These are phyloP conservation scores for Medicago ruthenica DNA, from an alignment of 306 rosid genomes.

Conservation along the genomic window DNA sequence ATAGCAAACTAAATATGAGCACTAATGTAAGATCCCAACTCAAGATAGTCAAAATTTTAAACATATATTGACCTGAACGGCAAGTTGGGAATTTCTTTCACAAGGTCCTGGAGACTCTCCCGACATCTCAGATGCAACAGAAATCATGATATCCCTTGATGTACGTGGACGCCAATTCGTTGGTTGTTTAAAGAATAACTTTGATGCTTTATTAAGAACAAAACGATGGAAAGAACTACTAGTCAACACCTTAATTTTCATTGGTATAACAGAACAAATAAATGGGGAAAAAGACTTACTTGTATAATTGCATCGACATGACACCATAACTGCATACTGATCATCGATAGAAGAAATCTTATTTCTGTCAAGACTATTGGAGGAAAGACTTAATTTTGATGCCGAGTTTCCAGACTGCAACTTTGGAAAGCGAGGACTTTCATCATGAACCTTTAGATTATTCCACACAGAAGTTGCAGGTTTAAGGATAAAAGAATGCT, in stretches of 20 bases:
- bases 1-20: slow-evolving; percentile 18
- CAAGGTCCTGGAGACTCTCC: slow-evolving; percentile 60
- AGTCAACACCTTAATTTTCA: slow-evolving; percentile 35
- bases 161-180: slow-evolving; percentile 88
- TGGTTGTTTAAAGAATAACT: slow-evolving; percentile 88
- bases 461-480: slow-evolving; percentile 78
- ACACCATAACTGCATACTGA: slow-evolving; percentile 92
- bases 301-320: slow-evolving; percentile 94
- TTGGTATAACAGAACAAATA: slow-evolving; percentile 40
- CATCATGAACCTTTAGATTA: slow-evolving; percentile 67
- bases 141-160: slow-evolving; percentile 87
- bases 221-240: slow-evolving; percentile 29
- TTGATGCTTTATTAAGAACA: slow-evolving; percentile 63
- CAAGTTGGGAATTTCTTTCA: slow-evolving; percentile 76
- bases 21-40: slow-evolving; percentile 31
- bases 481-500: slow-evolving; percentile 94
- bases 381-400: slow-evolving; percentile 52
- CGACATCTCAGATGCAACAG: slow-evolving; percentile 91
- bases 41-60: slow-evolving; percentile 25
- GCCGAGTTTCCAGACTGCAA: slow-evolving; percentile 55
- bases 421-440: slow-evolving; percentile 61
- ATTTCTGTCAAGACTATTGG: slow-evolving; percentile 59
- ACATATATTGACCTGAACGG: slow-evolving; percentile 76
- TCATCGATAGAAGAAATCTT: slow-evolving; percentile 50
- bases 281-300: slow-evolving; percentile 48